These are phyloP conservation scores for Globomyces pollinis-pini DNA, from an alignment of 192 early-diverging fungal genomes.

Conservation along the genomic window DNA sequence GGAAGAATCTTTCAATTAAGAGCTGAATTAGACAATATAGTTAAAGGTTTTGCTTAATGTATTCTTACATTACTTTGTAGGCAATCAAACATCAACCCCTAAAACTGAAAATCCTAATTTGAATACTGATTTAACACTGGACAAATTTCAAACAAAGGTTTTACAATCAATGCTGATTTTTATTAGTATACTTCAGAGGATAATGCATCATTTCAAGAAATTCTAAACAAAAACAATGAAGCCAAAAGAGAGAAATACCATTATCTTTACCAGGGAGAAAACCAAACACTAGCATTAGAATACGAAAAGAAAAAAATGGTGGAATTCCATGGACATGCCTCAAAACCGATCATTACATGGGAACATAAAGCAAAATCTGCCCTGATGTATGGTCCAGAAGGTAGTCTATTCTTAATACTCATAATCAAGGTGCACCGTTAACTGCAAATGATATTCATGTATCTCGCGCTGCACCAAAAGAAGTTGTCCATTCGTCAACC, in stretches of 20 bases:
- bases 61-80: too few species aligned
- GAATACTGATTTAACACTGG: slow-evolving; percentile 51
- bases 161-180: too few species aligned
- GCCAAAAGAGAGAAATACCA: slow-evolving; percentile 49
- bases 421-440: slow-evolving; percentile 43
- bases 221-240: slow-evolving; percentile 55
- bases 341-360: slow-evolving; percentile 39
- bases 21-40: neutral
- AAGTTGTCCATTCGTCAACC: slow-evolving; percentile 57
- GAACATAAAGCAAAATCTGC: slow-evolving; percentile 55
- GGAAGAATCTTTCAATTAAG: slow-evolving; percentile 24
- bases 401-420: neutral
- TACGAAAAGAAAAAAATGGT: slow-evolving; percentile 24
- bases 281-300: too few species aligned
- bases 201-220: slow-evolving; percentile 65
- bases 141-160: slow-evolving; percentile 60
- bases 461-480: slow-evolving; percentile 45
- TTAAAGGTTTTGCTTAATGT: neutral
- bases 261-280: slow-evolving; percentile 64
- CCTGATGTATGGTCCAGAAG: slow-evolving; percentile 53
- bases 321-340: slow-evolving; percentile 5
- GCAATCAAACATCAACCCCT: too few species aligned
- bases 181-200: slow-evolving; percentile 79
- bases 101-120: slow-evolving; percentile 14
- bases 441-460: slow-evolving; percentile 32